Percentiles rank a stretch among this genome's conserved stretches.
Conservation (phyloP, 768 basidiomycete genomes). For the Russula abietina region DNA sequence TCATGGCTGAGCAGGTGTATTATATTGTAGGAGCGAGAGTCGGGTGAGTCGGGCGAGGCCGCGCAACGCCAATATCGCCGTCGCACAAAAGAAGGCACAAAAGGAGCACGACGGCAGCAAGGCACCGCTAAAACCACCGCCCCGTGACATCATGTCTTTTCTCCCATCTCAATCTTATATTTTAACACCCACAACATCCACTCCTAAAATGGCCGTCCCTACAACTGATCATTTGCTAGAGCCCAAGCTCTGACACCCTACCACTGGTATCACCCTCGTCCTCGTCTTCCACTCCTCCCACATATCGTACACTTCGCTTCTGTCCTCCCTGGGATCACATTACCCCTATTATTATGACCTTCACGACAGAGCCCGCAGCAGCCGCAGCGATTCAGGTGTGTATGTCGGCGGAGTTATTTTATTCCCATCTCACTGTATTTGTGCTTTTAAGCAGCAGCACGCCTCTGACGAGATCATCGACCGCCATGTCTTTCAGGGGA, state of each 20-base stretch:
- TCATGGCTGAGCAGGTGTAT: too few relatives aligned
- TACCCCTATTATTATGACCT: background rate
- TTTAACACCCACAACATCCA: too few relatives aligned
- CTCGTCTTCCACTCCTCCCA: background rate
- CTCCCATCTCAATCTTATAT: too few relatives aligned
- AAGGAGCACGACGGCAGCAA: background rate
- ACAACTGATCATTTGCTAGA: too few relatives aligned
- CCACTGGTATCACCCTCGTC: too few relatives aligned
- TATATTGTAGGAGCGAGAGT: too few relatives aligned
- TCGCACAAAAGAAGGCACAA: too few relatives aligned
- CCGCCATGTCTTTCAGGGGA: constrained; percentile 10
- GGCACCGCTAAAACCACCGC: background rate
- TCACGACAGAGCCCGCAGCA: background rate
- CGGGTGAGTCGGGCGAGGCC: too few relatives aligned
- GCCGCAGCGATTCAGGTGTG: background rate
- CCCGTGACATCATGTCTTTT: too few relatives aligned
- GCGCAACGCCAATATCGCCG: too few relatives aligned
- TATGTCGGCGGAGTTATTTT: background rate
- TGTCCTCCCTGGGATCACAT: background rate
- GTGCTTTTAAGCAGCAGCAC: background rate
- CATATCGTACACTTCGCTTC: background rate
- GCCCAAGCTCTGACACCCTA: too few relatives aligned
- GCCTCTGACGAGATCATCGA: constrained; percentile 7
- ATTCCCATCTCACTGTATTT: background rate
- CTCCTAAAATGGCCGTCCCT: too few relatives aligned